phyloP scores from a whole-genome alignment of 768 basidiomycete genomes.

The Lactifluus hygrophoroides region DNA sequence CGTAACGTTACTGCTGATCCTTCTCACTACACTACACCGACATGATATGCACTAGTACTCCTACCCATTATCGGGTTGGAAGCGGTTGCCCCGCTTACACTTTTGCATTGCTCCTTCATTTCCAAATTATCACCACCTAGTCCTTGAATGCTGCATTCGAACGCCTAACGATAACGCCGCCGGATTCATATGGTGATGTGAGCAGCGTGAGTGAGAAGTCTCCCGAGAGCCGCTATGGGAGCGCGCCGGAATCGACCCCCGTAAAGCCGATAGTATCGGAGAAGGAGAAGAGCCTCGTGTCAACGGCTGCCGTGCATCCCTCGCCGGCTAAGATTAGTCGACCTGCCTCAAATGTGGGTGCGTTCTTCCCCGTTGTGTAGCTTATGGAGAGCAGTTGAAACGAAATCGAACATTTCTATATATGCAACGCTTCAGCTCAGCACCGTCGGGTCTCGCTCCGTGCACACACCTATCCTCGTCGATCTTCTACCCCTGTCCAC shows the following conservation, averaged over 20 bases:
- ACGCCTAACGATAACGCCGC: constrained; percentile 36
- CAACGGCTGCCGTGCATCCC: background rate
- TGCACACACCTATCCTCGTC: constrained; percentile 56
- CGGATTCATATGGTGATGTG: constrained; percentile 4
- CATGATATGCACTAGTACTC: constrained; percentile 19
- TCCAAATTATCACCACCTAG: constrained; percentile 55
- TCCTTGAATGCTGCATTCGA: constrained; percentile 67
- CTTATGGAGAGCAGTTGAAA: background rate
- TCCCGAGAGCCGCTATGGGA: constrained; percentile 19
- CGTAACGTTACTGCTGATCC: constrained; percentile 17
- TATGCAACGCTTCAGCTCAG: constrained; percentile 69
- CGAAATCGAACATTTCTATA: constrained; percentile 13
- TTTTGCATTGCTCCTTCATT: constrained; percentile 36
- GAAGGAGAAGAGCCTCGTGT: background rate
- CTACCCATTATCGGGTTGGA: constrained; percentile 46
- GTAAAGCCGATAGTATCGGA: background rate
- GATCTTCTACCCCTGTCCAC: constrained; percentile 22
- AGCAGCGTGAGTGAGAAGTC: constrained; percentile 9
- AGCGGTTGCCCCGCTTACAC: constrained; percentile 48
- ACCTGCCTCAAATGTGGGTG: constrained; percentile 66
- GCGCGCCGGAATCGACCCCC: constrained; percentile 5
- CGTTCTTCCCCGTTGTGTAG: constrained; percentile 23
- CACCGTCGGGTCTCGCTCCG: constrained; percentile 58
- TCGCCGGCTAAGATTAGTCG: constrained; percentile 39
- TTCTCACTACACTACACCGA: constrained; percentile 20